Evolutionary conservation across 2,329 filamentous ascomycete species (phyloP).

Genomic region (Monilinia fructicola): DNA sequence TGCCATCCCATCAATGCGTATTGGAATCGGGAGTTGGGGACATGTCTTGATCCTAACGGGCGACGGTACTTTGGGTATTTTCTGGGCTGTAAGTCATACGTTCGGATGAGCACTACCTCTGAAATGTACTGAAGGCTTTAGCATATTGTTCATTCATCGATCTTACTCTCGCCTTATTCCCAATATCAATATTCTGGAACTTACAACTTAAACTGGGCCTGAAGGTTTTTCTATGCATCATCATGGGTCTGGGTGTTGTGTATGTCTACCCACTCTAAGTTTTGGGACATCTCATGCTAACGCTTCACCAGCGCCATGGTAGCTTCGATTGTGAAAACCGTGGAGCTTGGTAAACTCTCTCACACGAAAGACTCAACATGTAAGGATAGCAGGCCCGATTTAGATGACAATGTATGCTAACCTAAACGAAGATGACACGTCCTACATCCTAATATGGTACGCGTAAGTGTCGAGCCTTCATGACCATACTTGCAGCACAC

Average conservation of each 20-base stretch:
- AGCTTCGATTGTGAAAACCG: constrained; percentile 3
- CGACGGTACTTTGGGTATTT: constrained; percentile 4
- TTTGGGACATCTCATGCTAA: neutral
- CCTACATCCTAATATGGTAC: constrained; percentile 5
- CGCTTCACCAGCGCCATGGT: neutral
- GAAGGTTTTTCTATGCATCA: constrained; percentile 3
- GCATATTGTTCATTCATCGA: constrained; percentile 6
- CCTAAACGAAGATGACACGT: neutral
- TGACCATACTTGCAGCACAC: neutral
- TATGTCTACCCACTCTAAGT: neutral
- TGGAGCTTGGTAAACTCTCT: neutral
- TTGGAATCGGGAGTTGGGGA: neutral
- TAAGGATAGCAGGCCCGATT: neutral
- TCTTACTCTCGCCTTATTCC: neutral
- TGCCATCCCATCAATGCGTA: neutral
- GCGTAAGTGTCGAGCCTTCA: constrained; percentile 1
- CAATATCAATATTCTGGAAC: constrained; percentile 11
- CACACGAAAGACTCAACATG: neutral
- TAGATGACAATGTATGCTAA: neutral
- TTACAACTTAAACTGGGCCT: neutral
- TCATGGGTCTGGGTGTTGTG: constrained; percentile 6
- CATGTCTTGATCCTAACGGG: neutral
- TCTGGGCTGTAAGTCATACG: constrained; percentile 1
- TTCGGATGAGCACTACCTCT: no score
- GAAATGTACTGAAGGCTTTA: neutral